These are phyloP conservation scores for Fusarium sp. DNA, from an alignment of 2,329 filamentous ascomycete species.

Conservation along the genomic window DNA sequence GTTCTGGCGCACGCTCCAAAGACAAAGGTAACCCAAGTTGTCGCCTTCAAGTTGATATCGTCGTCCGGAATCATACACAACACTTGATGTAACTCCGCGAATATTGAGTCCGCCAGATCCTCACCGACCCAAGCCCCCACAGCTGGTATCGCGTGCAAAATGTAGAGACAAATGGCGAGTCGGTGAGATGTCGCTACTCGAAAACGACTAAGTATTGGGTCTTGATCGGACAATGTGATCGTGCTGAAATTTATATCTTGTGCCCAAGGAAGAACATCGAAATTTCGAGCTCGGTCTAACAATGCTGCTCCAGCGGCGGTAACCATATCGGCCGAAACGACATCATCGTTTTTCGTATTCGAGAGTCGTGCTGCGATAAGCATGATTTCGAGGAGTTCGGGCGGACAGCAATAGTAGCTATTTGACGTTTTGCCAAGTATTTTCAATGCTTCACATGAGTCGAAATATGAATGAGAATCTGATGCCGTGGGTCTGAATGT, in stretches of 20 bases:
- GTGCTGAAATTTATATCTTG: conserved; percentile 50
- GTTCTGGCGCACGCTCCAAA: conserved; percentile 63
- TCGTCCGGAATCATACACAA: conserved; percentile 60
- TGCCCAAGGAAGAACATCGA: conserved; percentile 58
- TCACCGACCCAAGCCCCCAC: conserved; percentile 43
- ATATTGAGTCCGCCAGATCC: conserved; percentile 50
- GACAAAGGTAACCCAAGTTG: conserved; percentile 67
- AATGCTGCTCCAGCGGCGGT: conserved; percentile 50
- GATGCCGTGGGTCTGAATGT: conserved; percentile 54
- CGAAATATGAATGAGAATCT: conserved; percentile 50
- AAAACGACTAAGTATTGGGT: conserved; percentile 51
- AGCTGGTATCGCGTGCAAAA: conserved; percentile 53
- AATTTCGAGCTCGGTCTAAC: conserved; percentile 51
- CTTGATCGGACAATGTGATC: conserved; percentile 50
- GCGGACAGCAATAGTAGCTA: conserved; percentile 60
- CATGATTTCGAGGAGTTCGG: conserved; percentile 57
- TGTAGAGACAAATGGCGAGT: conserved; percentile 59
- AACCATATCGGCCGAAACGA: conserved; percentile 46
- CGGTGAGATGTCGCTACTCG: conserved; percentile 57
- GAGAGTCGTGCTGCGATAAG: conserved; percentile 57
- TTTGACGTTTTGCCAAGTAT: conserved; percentile 56
- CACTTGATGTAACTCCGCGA: conserved; percentile 59
- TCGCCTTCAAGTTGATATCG: conserved; percentile 66
- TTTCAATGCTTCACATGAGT: conserved; percentile 51
- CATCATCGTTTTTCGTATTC: conserved; percentile 43